Base-by-base conservation (phyloP, 73 alveolate genomes). In the Breviolum minutum region DNA sequence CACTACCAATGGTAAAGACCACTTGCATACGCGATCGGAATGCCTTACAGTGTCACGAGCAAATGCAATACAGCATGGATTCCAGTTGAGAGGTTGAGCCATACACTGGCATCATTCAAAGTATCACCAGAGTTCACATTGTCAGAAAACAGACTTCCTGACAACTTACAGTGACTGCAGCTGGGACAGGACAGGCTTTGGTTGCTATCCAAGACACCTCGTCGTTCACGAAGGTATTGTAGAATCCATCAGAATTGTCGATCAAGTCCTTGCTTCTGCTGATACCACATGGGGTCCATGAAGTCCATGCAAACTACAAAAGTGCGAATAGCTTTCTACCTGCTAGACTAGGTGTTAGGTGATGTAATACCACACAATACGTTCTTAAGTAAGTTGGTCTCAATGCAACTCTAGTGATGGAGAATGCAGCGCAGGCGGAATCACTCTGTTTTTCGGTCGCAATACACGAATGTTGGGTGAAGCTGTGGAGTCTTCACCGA, bases 1-100 rank as follows among this genome's bases (percentile, higher is more conserved):
- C 99, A 27, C 73, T 80, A 29, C 99, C 99, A 12, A 99, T 99
- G 74, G 99, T 98, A 99, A 99, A 99, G 77, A 99, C 99, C 96
- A 99, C 97, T 68, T 99, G 99, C 99, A 97, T 95, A 76, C 99
- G 99, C 79, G 99, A 99, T 66, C 99, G 95, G 99, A 91, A 99
- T 20, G 96, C 94, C 98, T 92, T 69, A 16, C 26, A 40, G 54
- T 40, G 54, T 40, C 3, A 0, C 54, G 3, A 40, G 3, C 5
- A 40, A 40, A 40, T 40, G 54, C 54, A 40, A 40, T 40, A 40
- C 54, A 40, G 54, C 54, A 40, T 40, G 54, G 54, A 40, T 40
- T 40, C 54, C 54, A 40, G 54, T 40, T 40, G 54, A 40, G 54
- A 40, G 3, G 54, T 40, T 3, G 54, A 40, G 54, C 54, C 54